Conservation (phyloP, 208 protist species). For the Wallacemonas rigidus region DNA sequence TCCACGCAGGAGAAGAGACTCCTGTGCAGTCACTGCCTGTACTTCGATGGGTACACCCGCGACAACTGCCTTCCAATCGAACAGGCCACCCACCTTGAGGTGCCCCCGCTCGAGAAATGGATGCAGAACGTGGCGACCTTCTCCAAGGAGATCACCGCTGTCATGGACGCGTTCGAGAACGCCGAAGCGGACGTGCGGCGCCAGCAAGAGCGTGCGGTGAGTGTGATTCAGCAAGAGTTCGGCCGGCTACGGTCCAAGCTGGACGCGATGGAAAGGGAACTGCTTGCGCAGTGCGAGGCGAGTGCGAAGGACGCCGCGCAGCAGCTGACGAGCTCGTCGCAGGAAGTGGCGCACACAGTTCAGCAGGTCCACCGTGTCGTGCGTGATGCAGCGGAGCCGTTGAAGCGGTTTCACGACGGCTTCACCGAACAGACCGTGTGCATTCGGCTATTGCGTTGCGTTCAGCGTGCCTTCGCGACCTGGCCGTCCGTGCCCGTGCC, state of each 20-base stretch:
- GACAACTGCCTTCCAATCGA: slow-evolving; percentile 68
- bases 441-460: slow-evolving; percentile 43
- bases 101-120: slow-evolving; percentile 54
- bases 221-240: slow-evolving; percentile 48
- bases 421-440: slow-evolving; percentile 31
- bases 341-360: slow-evolving; percentile 47
- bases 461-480: slow-evolving; percentile 54
- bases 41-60: slow-evolving; percentile 71
- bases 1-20: slow-evolving; percentile 62
- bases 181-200: slow-evolving; percentile 50
- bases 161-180: slow-evolving; percentile 55
- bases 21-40: slow-evolving; percentile 79
- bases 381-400: slow-evolving; percentile 36
- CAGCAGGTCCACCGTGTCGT: slow-evolving; percentile 45
- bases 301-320: slow-evolving; percentile 29
- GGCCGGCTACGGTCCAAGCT: slow-evolving; percentile 40
- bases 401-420: slow-evolving; percentile 42
- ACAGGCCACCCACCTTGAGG: slow-evolving; percentile 50
- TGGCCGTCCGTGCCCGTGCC: slow-evolving; percentile 58
- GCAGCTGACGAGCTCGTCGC: slow-evolving; percentile 31
- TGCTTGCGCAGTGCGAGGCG: slow-evolving; percentile 39
- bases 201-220: slow-evolving; percentile 29
- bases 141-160: slow-evolving; percentile 55
- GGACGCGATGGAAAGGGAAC: slow-evolving; percentile 42
- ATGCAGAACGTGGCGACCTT: slow-evolving; percentile 64